Evolutionary conservation across 768 basidiomycete genomes (phyloP).

Genomic region (Leccinellum albellum): DNA sequence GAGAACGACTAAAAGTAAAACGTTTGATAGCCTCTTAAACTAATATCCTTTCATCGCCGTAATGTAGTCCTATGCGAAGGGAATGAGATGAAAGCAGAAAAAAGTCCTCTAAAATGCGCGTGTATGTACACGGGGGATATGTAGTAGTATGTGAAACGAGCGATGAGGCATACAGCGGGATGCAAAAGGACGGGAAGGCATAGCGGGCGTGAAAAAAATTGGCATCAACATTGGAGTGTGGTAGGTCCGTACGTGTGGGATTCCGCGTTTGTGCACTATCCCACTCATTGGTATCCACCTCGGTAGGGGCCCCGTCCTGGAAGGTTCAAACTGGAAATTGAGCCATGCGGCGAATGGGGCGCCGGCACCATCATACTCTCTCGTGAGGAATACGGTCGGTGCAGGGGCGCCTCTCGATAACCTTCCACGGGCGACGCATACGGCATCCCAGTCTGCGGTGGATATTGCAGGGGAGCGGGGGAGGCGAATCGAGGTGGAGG

Average conservation of each 20-base stretch:
- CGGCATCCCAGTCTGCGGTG: conserved; percentile 24
- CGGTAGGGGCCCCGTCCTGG: conserved; percentile 32
- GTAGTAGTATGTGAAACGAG: conserved; percentile 10
- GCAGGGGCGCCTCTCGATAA: conserved; percentile 58
- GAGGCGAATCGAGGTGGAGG: conserved; percentile 29
- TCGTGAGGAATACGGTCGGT: conserved; percentile 46
- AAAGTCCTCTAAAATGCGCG: conserved; percentile 12
- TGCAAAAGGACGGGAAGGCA: conserved; percentile 4
- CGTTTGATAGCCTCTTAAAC: background rate
- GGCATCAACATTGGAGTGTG: background rate
- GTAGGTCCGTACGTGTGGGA: background rate
- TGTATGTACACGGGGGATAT: conserved; percentile 5
- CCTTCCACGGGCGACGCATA: conserved; percentile 30
- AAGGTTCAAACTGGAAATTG: conserved; percentile 11
- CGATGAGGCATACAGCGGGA: background rate
- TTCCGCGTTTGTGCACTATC: background rate
- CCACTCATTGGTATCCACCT: conserved; percentile 5
- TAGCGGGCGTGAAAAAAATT: background rate
- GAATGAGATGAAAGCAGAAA: background rate
- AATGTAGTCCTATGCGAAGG: conserved; percentile 5
- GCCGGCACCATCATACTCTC: conserved; percentile 3
- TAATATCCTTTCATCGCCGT: background rate
- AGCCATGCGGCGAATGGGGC: background rate
- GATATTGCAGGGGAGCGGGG: conserved; percentile 38
- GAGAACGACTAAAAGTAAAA: background rate